Evolutionary conservation across 345 rosid genomes (phyloP), one percentile per base, ranked within the genome.

Genomic region (Hibiscus mutabilis): DNA sequence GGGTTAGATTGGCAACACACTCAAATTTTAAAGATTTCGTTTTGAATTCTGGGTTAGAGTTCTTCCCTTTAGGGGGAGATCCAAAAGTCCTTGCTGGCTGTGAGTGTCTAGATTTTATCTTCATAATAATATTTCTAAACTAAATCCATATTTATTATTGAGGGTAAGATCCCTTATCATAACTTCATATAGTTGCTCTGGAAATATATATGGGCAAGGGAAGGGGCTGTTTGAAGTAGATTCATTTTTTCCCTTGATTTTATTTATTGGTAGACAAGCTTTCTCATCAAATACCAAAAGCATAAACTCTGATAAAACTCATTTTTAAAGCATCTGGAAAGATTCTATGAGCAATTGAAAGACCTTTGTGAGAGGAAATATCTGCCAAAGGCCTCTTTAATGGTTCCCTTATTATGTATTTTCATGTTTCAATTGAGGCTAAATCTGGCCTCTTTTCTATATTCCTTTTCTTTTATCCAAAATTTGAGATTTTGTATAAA

Each of bases 1-100:
- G 99, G 63, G 99, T 96, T 79, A 92, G 99, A 83, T 82, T 96
- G 76, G 99, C 99, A 49, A 96, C 97, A 68, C 99, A 96, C 86
- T 86, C 82, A 92, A 92, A 58, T 58, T 58, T 58, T 58, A 58
- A 58, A 58, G 61, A 58, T 58, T 58, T 58, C 8, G n/a, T 58
- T 78, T 75, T 91, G 84, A 89, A 94, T 71, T 89, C 98, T 78
- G 99, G 99, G 55, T 79, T 96, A 86, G 99, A 96, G 86, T 96
- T 96, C 73, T 96, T 75, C 69, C 95, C 98, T 66, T 71, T 96
- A 69, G 98, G 99, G 0, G 98, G 99, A 77, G 99, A 96, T 79
- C 99, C 99, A 3, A 96, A 92, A 84, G 87, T 96, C 78, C 91
- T 96, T 27, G 99, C 99, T 25, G 95, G 86, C 35, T 92, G 99